These are phyloP conservation scores for Oryza brachyantha DNA, from an alignment of 176 grass and related monocot genomes.

Conservation along the genomic window DNA sequence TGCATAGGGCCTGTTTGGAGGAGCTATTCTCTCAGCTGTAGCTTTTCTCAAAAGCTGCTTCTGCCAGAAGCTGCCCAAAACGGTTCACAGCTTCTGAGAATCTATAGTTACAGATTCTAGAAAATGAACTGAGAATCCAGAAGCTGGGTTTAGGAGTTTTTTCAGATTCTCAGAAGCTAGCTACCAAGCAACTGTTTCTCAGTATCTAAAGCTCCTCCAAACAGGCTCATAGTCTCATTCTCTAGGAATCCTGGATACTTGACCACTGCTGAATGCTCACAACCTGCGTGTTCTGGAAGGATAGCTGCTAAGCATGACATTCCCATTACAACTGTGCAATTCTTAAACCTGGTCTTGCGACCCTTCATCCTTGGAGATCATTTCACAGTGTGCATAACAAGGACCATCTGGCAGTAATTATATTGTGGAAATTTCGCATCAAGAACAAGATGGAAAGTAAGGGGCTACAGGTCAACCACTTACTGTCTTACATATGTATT, in stretches of 20 bases:
- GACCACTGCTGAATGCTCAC: neutral
- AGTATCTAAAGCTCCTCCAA: too few species aligned
- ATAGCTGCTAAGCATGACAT: neutral
- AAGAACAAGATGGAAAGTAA: neutral
- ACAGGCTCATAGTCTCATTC: conserved; percentile 23
- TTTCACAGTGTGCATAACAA: conserved; percentile 1
- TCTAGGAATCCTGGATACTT: neutral
- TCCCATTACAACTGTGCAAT: neutral
- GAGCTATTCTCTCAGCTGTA: too few species aligned
- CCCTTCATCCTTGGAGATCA: neutral
- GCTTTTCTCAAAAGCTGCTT: too few species aligned
- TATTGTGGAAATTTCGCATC: neutral
- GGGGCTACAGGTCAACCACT: neutral
- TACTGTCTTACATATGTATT: neutral
- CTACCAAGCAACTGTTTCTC: too few species aligned
- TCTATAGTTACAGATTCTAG: too few species aligned
- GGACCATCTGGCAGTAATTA: neutral
- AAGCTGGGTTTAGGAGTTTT: too few species aligned
- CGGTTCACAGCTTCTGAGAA: too few species aligned
- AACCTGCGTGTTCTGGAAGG: neutral
- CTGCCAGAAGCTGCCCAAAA: too few species aligned
- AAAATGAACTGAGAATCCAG: too few species aligned
- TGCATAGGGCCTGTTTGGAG: too few species aligned
- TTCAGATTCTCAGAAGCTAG: too few species aligned
- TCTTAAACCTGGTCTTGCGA: neutral